Evolutionary conservation across 2,329 filamentous ascomycete genomes (phyloP).

Genomic region (Cordyceps sp.): DNA sequence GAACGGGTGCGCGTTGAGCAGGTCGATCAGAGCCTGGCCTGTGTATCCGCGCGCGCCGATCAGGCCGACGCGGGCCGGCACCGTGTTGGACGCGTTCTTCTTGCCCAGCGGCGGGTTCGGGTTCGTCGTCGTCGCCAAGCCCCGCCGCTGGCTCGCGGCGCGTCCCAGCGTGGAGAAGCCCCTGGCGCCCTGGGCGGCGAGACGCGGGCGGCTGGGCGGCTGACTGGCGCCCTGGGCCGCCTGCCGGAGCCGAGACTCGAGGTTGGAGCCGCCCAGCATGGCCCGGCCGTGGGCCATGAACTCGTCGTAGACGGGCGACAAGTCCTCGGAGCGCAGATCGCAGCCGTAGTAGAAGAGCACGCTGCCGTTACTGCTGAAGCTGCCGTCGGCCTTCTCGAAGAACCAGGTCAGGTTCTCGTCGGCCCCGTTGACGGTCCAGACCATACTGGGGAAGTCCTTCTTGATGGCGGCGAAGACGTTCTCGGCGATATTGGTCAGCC

Average conservation of each 20-base stretch:
- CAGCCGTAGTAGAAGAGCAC: conserved; percentile 96
- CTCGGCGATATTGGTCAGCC: conserved; percentile 87
- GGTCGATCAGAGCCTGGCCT: conserved; percentile 56
- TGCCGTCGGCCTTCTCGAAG: conserved; percentile 91
- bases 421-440: conserved; percentile 92
- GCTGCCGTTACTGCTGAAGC: conserved; percentile 67
- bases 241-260: conserved; percentile 69
- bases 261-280: conserved; percentile 80
- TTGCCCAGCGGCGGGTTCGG: conserved; percentile 83
- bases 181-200: conserved; percentile 7
- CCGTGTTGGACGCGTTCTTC: conserved; percentile 72
- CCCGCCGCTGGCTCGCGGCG: conserved; percentile 6
- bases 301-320: conserved; percentile 68
- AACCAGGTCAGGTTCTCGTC: conserved; percentile 98
- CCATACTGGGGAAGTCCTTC: conserved; percentile 79
- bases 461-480: conserved; percentile 89
- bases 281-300: conserved; percentile 69
- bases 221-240: conserved; percentile 54
- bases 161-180: conserved; percentile 5
- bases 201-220: conserved; percentile 22
- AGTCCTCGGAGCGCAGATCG: conserved; percentile 56
- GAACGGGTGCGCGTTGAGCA: conserved; percentile 75
- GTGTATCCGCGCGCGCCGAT: conserved; percentile 92
- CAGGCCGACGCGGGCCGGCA: conserved; percentile 64
- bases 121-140: conserved; percentile 12